Conservation (phyloP, 768 basidiomycete species). For the Pseudohyphozyma bogoriensis region DNA sequence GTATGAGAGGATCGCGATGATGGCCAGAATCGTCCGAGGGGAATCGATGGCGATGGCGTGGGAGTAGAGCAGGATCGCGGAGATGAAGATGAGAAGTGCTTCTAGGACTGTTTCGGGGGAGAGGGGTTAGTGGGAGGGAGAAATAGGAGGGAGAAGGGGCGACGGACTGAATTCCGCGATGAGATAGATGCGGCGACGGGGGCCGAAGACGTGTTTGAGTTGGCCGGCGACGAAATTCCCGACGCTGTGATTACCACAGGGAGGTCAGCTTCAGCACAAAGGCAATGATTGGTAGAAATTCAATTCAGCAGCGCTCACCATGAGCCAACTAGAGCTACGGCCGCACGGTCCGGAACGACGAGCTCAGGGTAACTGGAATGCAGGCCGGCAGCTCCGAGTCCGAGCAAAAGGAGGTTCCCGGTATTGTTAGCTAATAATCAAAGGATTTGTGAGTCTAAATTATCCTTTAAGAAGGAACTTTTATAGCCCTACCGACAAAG, state of each 20-base stretch:
- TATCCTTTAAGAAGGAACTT: too few species aligned
- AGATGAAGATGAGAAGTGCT: not conserved
- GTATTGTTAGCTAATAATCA: not conserved
- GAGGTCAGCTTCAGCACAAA: too few species aligned
- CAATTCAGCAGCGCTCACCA: not conserved
- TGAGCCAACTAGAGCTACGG: not conserved
- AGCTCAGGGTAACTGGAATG: not conserved
- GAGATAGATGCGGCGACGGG: not conserved
- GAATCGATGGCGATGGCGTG: not conserved
- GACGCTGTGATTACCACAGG: not conserved
- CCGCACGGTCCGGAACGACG: not conserved
- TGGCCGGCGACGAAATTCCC: not conserved
- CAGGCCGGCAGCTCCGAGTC: not conserved
- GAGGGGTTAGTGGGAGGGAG: too few species aligned
- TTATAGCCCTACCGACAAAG: not conserved
- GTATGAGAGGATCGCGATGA: not conserved
- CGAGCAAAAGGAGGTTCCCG: not conserved
- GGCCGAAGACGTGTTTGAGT: not conserved
- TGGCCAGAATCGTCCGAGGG: not conserved
- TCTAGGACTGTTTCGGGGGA: not conserved
- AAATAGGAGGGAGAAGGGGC: too few species aligned
- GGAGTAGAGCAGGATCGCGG: not conserved
- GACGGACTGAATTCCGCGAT: not conserved
- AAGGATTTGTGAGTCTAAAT: not conserved
- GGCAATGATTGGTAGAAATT: too few species aligned